A percentile compares a stretch with the other conserved stretches of the same genome.
phyloP scores from a whole-genome alignment of 192 early-diverging fungal species.

The Endogone sp. region DNA sequence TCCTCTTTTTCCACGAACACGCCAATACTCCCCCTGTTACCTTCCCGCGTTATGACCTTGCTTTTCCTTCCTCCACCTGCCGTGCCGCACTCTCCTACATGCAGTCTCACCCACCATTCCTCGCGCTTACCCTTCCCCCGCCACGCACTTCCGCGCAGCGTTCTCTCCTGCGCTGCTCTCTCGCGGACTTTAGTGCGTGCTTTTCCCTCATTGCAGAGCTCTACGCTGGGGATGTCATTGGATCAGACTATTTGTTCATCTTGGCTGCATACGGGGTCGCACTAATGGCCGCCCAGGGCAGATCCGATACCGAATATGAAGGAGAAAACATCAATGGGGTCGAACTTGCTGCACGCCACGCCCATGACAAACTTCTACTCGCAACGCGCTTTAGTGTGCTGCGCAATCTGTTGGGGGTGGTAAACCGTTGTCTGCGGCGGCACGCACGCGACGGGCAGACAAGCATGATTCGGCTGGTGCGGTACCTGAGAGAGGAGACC shows the following conservation, averaged over 20 bases:
- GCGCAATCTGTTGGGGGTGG: not conserved
- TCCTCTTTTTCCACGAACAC: not conserved
- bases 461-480: not conserved
- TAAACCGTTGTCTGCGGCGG: not conserved
- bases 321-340: too few relatives aligned
- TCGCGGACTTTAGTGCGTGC: not conserved
- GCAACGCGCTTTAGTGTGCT: not conserved
- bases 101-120: not conserved
- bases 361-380: not conserved
- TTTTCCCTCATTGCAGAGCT: not conserved
- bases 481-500: conserved; percentile 2
- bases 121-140: not conserved
- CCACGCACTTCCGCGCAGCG: not conserved
- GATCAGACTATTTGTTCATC: not conserved
- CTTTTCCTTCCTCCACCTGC: not conserved
- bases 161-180: not conserved
- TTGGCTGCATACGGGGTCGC: not conserved
- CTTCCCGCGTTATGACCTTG: not conserved
- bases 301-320: too few relatives aligned
- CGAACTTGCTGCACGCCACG: too few relatives aligned
- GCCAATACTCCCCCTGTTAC: not conserved
- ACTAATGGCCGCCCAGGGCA: not conserved
- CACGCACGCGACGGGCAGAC: not conserved
- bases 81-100: not conserved
- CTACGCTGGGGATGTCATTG: not conserved